Conservation (phyloP, 768 basidiomycete species). For the Daedalea quercina region DNA sequence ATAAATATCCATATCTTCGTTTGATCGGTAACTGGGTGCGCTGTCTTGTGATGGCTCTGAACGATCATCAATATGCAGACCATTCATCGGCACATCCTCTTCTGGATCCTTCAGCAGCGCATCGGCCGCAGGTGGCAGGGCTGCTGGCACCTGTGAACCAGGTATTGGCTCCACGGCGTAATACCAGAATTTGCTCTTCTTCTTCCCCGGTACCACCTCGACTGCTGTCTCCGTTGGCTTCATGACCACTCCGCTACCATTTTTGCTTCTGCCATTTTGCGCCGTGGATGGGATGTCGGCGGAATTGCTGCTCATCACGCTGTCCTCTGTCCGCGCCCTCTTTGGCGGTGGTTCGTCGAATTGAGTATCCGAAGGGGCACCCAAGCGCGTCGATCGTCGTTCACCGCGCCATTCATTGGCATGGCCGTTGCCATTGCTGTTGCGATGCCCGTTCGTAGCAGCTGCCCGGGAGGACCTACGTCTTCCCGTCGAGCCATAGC, state of each 20-base stretch:
- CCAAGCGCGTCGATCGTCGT: slow-evolving; percentile 63
- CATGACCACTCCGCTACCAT: slow-evolving; percentile 54
- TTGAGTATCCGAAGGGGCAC: slow-evolving; percentile 43
- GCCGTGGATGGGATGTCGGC: slow-evolving; percentile 18
- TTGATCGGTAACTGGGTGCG: slow-evolving; percentile 7
- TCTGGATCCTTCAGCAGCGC: neutral
- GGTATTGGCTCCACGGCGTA: slow-evolving; percentile 76
- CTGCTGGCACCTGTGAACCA: slow-evolving; percentile 14
- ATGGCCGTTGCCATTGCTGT: slow-evolving; percentile 39
- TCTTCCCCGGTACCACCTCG: slow-evolving; percentile 73
- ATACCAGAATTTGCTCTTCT: slow-evolving; percentile 83
- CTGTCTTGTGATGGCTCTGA: slow-evolving; percentile 1
- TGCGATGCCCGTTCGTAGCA: slow-evolving; percentile 41
- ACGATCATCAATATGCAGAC: neutral
- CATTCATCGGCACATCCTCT: neutral
- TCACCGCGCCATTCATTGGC: slow-evolving; percentile 67
- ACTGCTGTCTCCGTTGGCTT: slow-evolving; percentile 70
- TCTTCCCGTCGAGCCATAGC: slow-evolving; percentile 17
- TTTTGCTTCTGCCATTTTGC: slow-evolving; percentile 34
- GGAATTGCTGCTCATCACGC: slow-evolving; percentile 31
- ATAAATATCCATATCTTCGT: slow-evolving; percentile 17
- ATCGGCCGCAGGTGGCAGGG: neutral
- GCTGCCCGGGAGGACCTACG: slow-evolving; percentile 39
- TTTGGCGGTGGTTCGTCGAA: slow-evolving; percentile 51
- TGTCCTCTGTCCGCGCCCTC: slow-evolving; percentile 75